phyloP scores from a whole-genome alignment of 192 early-diverging fungal species.

The Mortierella alpina region DNA sequence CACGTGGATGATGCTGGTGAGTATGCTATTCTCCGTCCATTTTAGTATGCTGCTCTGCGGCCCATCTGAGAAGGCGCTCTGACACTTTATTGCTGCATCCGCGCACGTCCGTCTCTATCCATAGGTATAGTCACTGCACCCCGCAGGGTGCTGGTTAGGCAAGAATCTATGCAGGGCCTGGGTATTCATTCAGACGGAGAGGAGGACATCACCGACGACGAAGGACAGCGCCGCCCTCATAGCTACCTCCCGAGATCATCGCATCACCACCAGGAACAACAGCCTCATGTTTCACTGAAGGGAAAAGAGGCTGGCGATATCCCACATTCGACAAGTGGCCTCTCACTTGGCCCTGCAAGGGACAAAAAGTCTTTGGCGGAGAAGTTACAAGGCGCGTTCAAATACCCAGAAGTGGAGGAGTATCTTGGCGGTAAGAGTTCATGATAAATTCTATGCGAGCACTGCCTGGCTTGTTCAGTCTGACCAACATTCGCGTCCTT shows the following conservation, averaged over 20 bases:
- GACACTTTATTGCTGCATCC: no score
- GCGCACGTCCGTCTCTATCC: no score
- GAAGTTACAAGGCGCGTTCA: conserved; percentile 42
- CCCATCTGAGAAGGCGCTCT: no score
- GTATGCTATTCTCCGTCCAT: no score
- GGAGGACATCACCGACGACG: conserved; percentile 32
- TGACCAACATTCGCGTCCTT: not conserved
- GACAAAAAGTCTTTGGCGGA: conserved; percentile 43
- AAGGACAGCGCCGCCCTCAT: conserved; percentile 4
- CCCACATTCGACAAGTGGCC: conserved; percentile 11
- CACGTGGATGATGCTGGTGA: conserved; percentile 35
- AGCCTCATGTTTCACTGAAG: not conserved
- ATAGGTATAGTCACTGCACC: conserved; percentile 13
- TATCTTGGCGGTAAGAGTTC: conserved; percentile 32
- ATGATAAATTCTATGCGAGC: not conserved
- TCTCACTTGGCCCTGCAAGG: conserved; percentile 11
- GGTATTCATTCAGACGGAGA: conserved; percentile 50
- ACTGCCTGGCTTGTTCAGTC: not conserved
- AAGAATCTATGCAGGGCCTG: conserved; percentile 35
- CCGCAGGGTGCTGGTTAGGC: conserved; percentile 19
- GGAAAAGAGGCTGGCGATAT: conserved; percentile 2
- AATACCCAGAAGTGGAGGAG: conserved; percentile 38
- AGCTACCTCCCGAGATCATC: not conserved
- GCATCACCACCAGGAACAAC: not conserved
- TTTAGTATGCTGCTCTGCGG: not conserved